These are phyloP conservation scores for Yamadazyma philogaea DNA, from an alignment of 805 yeast species.

Conservation along the genomic window DNA sequence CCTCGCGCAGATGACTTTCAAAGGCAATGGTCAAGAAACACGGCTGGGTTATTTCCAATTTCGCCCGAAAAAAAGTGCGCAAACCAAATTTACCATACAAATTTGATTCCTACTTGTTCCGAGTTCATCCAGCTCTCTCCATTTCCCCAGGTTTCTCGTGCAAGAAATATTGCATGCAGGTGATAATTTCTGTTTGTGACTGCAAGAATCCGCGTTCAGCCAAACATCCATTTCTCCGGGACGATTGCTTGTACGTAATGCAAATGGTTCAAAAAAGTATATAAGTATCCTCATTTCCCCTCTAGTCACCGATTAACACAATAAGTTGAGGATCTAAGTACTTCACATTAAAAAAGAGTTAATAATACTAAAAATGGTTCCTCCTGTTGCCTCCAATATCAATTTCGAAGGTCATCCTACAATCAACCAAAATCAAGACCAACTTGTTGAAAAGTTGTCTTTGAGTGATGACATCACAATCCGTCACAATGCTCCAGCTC, in stretches of 20 bases:
- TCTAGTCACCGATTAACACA: background rate
- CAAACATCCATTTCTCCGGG: conserved; percentile 15
- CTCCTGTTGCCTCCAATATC: conserved; percentile 45
- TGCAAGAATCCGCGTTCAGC: background rate
- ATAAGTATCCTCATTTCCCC: conserved; percentile 9
- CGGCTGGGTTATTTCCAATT: background rate
- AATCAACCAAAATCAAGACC: conserved; percentile 39
- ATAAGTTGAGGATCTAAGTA: conserved; percentile 2
- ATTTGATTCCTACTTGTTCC: conserved; percentile 1
- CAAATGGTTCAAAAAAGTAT: conserved; percentile 9
- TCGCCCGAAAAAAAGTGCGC: conserved; percentile 5
- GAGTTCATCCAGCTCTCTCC: conserved; percentile 9
- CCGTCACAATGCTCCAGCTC: conserved; percentile 91
- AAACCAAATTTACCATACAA: background rate
- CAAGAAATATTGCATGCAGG: background rate
- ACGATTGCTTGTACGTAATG: conserved; percentile 2
- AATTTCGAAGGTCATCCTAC: conserved; percentile 40
- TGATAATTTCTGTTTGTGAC: background rate
- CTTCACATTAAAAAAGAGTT: background rate
- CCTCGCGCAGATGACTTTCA: background rate
- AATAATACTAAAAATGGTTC: conserved; percentile 28
- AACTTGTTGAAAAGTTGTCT: conserved; percentile 38
- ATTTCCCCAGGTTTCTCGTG: conserved; percentile 9
- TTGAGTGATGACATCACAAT: conserved; percentile 61
- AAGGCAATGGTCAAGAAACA: background rate